Conservation (phyloP, 2,329 filamentous ascomycete genomes). For the Aureobasidium namibiae region DNA sequence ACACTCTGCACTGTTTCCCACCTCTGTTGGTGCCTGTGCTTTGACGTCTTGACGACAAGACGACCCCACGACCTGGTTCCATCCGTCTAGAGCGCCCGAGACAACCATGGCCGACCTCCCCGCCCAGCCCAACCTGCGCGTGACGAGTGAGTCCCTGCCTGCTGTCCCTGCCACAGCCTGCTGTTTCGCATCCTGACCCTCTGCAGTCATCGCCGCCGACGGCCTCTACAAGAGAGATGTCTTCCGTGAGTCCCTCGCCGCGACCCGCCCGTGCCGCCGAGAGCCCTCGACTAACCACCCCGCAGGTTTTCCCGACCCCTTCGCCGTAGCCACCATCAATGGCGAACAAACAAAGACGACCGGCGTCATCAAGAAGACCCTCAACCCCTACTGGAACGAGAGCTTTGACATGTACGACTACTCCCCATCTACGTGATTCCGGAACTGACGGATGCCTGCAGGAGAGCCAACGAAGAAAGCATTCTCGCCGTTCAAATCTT, state of each 20-base stretch:
- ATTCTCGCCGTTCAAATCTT: slow-evolving; percentile 98
- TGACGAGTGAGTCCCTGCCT: slow-evolving; percentile 64
- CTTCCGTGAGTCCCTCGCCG: slow-evolving; percentile 62
- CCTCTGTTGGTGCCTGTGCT: not conserved
- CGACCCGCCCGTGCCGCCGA: not conserved
- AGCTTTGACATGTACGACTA: slow-evolving; percentile 84
- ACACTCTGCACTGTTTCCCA: not conserved
- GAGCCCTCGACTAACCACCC: slow-evolving; percentile 13
- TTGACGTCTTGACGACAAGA: not conserved
- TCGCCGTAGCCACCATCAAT: slow-evolving; percentile 92
- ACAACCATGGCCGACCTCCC: slow-evolving; percentile 35
- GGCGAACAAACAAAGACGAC: slow-evolving; percentile 99
- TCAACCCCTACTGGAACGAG: slow-evolving; percentile 99
- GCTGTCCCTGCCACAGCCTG: too few species aligned
- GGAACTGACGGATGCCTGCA: slow-evolving; percentile 32
- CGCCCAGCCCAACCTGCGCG: slow-evolving; percentile 70
- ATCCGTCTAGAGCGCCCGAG: not conserved
- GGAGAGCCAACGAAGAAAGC: slow-evolving; percentile 85
- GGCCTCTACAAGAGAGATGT: slow-evolving; percentile 99
- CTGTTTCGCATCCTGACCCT: not conserved
- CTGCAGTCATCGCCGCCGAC: slow-evolving; percentile 90
- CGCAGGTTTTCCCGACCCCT: slow-evolving; percentile 90
- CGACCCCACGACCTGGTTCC: not conserved
- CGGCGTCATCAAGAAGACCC: slow-evolving; percentile 87
- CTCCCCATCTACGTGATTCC: not conserved